Percentiles rank a stretch among this genome's conserved stretches.
These are phyloP conservation scores for Pleurotus ostreatus DNA, from an alignment of 768 basidiomycete species.

Conservation along the genomic window DNA sequence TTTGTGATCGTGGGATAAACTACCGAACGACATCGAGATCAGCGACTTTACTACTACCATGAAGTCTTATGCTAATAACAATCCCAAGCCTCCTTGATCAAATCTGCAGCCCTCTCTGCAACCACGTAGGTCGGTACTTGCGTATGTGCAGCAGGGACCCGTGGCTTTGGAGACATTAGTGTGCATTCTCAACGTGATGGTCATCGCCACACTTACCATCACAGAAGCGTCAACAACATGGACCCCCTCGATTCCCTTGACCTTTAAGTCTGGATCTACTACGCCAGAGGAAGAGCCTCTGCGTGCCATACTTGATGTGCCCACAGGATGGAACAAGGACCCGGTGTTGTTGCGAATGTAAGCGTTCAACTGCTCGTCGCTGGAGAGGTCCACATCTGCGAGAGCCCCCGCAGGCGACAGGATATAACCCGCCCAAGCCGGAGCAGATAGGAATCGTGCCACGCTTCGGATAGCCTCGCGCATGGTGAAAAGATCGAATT, in stretches of 20 bases:
- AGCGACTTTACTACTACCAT: too few species aligned
- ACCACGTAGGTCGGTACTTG: conserved; percentile 25
- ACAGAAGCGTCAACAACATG: conserved; percentile 36
- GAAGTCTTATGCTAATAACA: neutral
- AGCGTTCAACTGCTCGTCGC: conserved; percentile 21
- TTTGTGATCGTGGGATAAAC: too few species aligned
- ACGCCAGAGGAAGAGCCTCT: conserved; percentile 23
- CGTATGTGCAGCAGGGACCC: conserved; percentile 23
- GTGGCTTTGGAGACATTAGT: conserved; percentile 14
- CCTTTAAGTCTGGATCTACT: conserved; percentile 27
- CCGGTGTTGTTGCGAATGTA: conserved; percentile 18
- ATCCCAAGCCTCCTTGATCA: conserved; percentile 19
- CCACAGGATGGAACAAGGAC: conserved; percentile 22
- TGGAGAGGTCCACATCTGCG: conserved; percentile 17
- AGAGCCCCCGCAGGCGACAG: conserved; percentile 14
- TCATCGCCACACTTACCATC: conserved; percentile 20
- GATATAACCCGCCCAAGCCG: conserved; percentile 26
- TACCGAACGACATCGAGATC: neutral
- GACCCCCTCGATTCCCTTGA: conserved; percentile 29
- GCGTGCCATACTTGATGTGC: conserved; percentile 27
- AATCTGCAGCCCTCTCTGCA: conserved; percentile 26
- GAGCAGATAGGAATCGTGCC: conserved; percentile 19
- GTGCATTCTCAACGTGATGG: neutral
- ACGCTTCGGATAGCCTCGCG: conserved; percentile 21
- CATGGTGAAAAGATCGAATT: conserved; percentile 24